These are phyloP conservation scores for Anisodus acutangulus DNA, from an alignment of 257 asterid genomes.

Conservation along the genomic window DNA sequence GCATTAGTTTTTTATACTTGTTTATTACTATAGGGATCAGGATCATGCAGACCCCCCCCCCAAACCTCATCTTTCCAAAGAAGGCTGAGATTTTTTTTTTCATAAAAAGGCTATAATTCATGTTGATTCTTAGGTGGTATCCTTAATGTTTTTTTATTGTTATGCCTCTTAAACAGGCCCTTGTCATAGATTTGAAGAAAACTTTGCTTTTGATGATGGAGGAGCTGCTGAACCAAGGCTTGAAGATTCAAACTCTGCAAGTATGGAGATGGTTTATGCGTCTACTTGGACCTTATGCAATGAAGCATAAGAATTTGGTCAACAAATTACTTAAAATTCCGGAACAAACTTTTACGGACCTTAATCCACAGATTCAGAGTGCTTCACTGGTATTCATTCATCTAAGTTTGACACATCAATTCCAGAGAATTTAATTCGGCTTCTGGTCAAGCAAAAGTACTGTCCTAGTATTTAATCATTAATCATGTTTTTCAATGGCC, in stretches of 20 bases:
- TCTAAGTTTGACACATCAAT: slow-evolving; percentile 15
- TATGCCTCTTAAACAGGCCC: slow-evolving; percentile 51
- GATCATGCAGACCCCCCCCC: not conserved
- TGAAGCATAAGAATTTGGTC: slow-evolving; percentile 59
- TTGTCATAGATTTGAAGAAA: slow-evolving; percentile 69
- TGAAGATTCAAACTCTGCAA: slow-evolving; percentile 72
- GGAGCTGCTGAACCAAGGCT: slow-evolving; percentile 62
- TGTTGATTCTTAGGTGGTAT: not conserved
- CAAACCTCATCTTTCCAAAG: not conserved
- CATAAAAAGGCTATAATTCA: slow-evolving; percentile 1
- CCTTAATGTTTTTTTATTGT: not conserved
- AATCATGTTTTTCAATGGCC: not conserved
- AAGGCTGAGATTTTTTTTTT: too few relatives aligned
- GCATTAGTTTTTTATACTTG: not conserved
- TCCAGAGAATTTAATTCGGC: slow-evolving; percentile 13
- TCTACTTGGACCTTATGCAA: slow-evolving; percentile 66
- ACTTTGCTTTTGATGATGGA: slow-evolving; percentile 57
- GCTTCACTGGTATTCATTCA: slow-evolving; percentile 64
- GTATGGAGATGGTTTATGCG: slow-evolving; percentile 86
- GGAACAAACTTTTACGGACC: slow-evolving; percentile 71
- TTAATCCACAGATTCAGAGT: slow-evolving; percentile 73
- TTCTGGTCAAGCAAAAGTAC: slow-evolving; percentile 7
- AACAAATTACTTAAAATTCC: slow-evolving; percentile 82
- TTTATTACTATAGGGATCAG: not conserved
- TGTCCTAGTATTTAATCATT: slow-evolving; percentile 17